These are phyloP conservation scores for Coemansia sp. DNA, from an alignment of 192 early-diverging fungal genomes.

Conservation along the genomic window DNA sequence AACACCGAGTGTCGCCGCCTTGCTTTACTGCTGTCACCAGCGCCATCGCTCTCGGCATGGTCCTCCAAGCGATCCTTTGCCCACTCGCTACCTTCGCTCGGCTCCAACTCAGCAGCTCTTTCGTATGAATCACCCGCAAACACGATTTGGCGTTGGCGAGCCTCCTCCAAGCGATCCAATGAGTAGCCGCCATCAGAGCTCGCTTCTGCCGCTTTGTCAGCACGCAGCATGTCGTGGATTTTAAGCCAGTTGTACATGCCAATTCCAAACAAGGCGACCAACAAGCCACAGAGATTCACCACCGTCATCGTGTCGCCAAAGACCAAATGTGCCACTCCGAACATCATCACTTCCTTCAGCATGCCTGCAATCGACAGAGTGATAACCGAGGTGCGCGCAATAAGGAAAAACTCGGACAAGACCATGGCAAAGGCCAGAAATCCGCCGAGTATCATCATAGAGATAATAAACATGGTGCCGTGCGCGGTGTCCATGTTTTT, in stretches of 20 bases:
- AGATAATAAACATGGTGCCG: constrained; percentile 9
- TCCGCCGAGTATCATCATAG: constrained; percentile 72
- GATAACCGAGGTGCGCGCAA: constrained; percentile 78
- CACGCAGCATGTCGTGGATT: constrained; percentile 40
- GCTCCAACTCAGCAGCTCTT: constrained; percentile 8
- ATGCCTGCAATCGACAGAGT: constrained; percentile 89
- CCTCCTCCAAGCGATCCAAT: constrained; percentile 3
- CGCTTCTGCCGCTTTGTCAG: background rate
- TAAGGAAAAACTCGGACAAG: constrained; percentile 78
- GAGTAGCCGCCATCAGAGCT: background rate
- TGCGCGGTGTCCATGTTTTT: constrained; percentile 25
- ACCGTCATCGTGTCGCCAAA: constrained; percentile 82
- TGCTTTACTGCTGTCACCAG: constrained; percentile 7
- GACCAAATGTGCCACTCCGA: constrained; percentile 65
- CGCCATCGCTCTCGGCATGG: constrained; percentile 1
- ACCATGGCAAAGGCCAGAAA: constrained; percentile 86
- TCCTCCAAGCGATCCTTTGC: background rate
- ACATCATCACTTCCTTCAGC: constrained; percentile 82
- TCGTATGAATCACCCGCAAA: constrained; percentile 32
- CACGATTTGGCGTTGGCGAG: constrained; percentile 22
- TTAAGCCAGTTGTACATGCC: constrained; percentile 71
- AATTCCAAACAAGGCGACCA: constrained; percentile 82
- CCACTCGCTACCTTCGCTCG: background rate
- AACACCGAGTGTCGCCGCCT: constrained; percentile 21
- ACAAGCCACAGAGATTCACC: constrained; percentile 71